Percentiles rank a stretch among this genome's conserved stretches.
These are phyloP conservation scores for Bipolaris sorokiniana DNA, from an alignment of 2,329 filamentous ascomycete genomes.

Conservation along the genomic window DNA sequence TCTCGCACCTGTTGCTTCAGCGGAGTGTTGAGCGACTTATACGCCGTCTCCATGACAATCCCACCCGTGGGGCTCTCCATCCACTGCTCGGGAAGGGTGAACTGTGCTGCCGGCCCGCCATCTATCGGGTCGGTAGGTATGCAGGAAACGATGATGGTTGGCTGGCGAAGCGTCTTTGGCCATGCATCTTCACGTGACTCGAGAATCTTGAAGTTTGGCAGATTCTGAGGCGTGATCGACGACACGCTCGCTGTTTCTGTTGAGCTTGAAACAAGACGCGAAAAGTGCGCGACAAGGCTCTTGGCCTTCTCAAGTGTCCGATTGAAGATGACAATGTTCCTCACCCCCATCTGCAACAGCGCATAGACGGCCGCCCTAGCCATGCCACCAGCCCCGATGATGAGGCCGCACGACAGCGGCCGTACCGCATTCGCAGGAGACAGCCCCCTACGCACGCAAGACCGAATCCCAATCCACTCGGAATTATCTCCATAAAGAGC, in stretches of 20 bases:
- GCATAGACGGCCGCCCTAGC: constrained; percentile 78
- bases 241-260: constrained; percentile 25
- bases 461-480: constrained; percentile 80
- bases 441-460: constrained; percentile 72
- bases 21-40: constrained; percentile 75
- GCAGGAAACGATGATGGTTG: constrained; percentile 77
- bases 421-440: constrained; percentile 71
- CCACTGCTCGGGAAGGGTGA: constrained; percentile 73
- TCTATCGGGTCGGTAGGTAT: constrained; percentile 74
- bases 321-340: constrained; percentile 77
- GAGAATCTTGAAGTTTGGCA: constrained; percentile 64
- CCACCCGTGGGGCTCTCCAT: constrained; percentile 75
- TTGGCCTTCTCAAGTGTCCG: constrained; percentile 71
- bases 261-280: constrained; percentile 52
- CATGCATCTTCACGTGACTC: constrained; percentile 65
- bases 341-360: constrained; percentile 77
- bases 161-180: constrained; percentile 67
- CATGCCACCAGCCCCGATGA: constrained; percentile 73
- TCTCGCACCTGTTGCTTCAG: constrained; percentile 70
- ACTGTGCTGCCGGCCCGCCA: constrained; percentile 69
- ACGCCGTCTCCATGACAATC: constrained; percentile 74
- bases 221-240: constrained; percentile 26
- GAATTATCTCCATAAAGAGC: constrained; percentile 80
- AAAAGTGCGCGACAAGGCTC: constrained; percentile 72
- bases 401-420: constrained; percentile 58